Base-by-base conservation (phyloP, 495 filamentous ascomycete genomes). In the Oidiodendron maius region DNA sequence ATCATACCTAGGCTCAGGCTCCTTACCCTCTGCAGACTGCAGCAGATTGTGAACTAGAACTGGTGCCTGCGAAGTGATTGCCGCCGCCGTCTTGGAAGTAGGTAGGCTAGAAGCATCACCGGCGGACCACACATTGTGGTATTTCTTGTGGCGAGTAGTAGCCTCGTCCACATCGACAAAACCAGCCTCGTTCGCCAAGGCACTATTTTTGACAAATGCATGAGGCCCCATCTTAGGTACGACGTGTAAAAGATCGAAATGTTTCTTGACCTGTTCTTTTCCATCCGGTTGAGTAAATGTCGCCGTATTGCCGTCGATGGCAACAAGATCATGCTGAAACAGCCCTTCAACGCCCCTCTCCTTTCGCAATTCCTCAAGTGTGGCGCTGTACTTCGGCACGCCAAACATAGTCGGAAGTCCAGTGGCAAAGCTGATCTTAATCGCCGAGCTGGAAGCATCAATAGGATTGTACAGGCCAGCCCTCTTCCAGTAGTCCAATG, bases 61-160 rank as follows among this genome's bases (percentile, higher is more conserved):
- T 0, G 81, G 81, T 0, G 81, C 68, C 57, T 86, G 74, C 3
- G 81, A 61, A 0, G 81, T 83, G 48, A 86, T 74, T 0, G 82
- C 82, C 0, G 82, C 82, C 0, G 78, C 80, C 1, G 82, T 86
- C 68, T 85, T 85, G 60, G 77, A 79, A 3, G 80, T 84, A 1
- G 82, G 81, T 24, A 85, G 57, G 50, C 75, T 81, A 24, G 80
- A 80, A 0, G 80, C 82, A 55, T 86, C 82, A 15, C 82, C 82
- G 13, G 76, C 71, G n/a, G 78, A 81, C 78, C 81, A 86, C 36
- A 86, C 74, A 28, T 86, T 86, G 53, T 65, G 51, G 53, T 64
- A 86, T 53, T 77, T 81, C 50, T 71, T 78, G 60, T 82, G 78
- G n/a, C 66, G 77, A 30, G 74, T 71, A 8, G 78, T 84, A 35